Evolutionary conservation across 2,329 filamentous ascomycete species (phyloP), one percentile per base, ranked within the genome.

Genomic region (Calonectria naviculata): DNA sequence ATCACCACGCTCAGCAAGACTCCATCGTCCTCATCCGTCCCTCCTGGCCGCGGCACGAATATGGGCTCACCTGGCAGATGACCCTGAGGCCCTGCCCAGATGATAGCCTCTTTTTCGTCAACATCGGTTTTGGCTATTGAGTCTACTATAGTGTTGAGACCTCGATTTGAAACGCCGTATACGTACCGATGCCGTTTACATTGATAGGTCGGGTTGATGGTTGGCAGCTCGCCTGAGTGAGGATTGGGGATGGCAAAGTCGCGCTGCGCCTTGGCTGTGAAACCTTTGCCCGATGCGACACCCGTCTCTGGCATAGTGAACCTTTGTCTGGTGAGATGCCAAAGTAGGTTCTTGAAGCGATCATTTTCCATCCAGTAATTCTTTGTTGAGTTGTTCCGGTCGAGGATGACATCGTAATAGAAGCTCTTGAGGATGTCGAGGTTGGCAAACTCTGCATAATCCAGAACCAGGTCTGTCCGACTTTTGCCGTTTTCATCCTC

Each of bases 51-150:
- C 1, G 87, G 83, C 1, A 95, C 85, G 72, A 94, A 94, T 36
- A 94, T 90, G 0, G 92, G 86, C 80, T 94, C 93, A 2, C 92
- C 90, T 0, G 93, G 93, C 0, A 91, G 92, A 75, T 94, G 91
- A 0, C 88, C 91, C 1, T 83, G 79, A 0, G 85, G 84, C 0
- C 85, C 85, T 13, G 88, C 85, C 93, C 93, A 94, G 71, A 88
- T 84, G 4, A 88, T 71, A 0, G 85, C 84, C 31, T 86, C 84
- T 13, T 87, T 83, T 0, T 88, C 91, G 12, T 83, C 75, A 4
- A 89, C 84, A 77, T 95, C 92, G 21, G 90, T 92, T 81, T 94
- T 94, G 74, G 87, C 86, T 31, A 94, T 84, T 0, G 86, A 87
- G 75, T 94, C 92, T 58, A 91, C 82, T 44, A 93, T 84, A 0